Evolutionary conservation across 2,329 filamentous ascomycete species (phyloP), one percentile per base, ranked within the genome.

Genomic region (Drechslerella dactyloides): DNA sequence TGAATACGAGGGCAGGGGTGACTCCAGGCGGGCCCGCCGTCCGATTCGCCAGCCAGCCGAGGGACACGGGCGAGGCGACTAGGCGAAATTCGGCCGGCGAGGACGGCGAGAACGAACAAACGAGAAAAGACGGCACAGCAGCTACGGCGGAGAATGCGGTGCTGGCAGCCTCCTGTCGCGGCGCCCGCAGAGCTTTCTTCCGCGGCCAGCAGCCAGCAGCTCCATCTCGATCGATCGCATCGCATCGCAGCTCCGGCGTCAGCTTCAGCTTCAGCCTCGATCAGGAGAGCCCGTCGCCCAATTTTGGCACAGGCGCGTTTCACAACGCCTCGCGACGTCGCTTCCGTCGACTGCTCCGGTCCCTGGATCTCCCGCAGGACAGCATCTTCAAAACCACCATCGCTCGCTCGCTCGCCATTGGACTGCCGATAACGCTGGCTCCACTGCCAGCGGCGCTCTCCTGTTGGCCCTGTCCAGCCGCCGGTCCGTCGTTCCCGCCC

Each of bases 41-140:
- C 24, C 42, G 35, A 72, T 72, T 72, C 53, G 68, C 66, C 52
- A 37, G 19, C 23, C 15, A 72, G 60, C 55, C 68, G 68, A 72
- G 68, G 8, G 15, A 6, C n/a, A 48, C 19, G 21, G 44, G 44
- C 44, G 44, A 48, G 17, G 17, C 44, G 50, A 55, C 48, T 72
- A 65, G 58, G 60, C 55, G 68, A 72, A 51, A 50, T 60, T 54
- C 51, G 52, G 65, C 57, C 56, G 44, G 42, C 50, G 48, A 58
- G 65, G 37, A 62, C 27, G 55, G 48, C 27, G 17, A 7, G 46
- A 17, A 21, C 42, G 13, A 27, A 51, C 3, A 17, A 13, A 13
- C 13, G 33, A 13, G 7, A 37, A 6, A 13, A 13, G 33, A 6
- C 13, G 33, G 33, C 33, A 15, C 37, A 42, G 13, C 37, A 42